These are phyloP conservation scores for Paratinospora sagittata DNA, from an alignment of 164 flowering plant genomes.

Conservation along the genomic window DNA sequence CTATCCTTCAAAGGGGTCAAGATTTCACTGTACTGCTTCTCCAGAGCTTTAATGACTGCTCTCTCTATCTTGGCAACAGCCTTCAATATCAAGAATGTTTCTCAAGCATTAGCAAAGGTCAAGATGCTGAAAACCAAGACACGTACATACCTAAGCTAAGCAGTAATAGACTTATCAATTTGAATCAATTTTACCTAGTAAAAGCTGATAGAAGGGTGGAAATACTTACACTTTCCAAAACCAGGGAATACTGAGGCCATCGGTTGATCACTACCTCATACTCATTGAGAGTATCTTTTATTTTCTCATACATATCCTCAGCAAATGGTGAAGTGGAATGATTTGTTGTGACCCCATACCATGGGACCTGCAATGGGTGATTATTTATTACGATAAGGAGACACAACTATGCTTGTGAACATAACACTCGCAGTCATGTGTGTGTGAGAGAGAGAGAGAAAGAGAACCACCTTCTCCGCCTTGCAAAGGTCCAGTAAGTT, in stretches of 20 bases:
- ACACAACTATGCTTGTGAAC: neutral
- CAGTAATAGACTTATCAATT: neutral
- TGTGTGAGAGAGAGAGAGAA: neutral
- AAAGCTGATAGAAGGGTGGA: neutral
- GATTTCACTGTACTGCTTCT: constrained; percentile 75
- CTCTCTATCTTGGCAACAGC: constrained; percentile 77
- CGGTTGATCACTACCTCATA: constrained; percentile 78
- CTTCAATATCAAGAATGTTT: constrained; percentile 28
- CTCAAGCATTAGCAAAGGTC: constrained; percentile 8
- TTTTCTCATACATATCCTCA: constrained; percentile 76
- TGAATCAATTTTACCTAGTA: neutral
- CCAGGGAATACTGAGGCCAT: constrained; percentile 82
- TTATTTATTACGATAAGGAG: neutral
- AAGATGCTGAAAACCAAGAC: neutral
- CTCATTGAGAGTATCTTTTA: constrained; percentile 47
- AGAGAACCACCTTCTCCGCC: constrained; percentile 66
- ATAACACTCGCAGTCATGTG: neutral
- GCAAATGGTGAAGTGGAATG: constrained; percentile 87
- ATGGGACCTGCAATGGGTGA: constrained; percentile 52
- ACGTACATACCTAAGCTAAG: neutral
- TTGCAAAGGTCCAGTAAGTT: constrained; percentile 77
- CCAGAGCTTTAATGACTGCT: constrained; percentile 74
- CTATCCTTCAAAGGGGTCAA: constrained; percentile 83
- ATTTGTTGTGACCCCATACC: constrained; percentile 64
- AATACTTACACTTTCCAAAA: constrained; percentile 72